Evolutionary conservation across 2,329 filamentous ascomycete species (phyloP).

Genomic region (Phialemonium atrogriseum): DNA sequence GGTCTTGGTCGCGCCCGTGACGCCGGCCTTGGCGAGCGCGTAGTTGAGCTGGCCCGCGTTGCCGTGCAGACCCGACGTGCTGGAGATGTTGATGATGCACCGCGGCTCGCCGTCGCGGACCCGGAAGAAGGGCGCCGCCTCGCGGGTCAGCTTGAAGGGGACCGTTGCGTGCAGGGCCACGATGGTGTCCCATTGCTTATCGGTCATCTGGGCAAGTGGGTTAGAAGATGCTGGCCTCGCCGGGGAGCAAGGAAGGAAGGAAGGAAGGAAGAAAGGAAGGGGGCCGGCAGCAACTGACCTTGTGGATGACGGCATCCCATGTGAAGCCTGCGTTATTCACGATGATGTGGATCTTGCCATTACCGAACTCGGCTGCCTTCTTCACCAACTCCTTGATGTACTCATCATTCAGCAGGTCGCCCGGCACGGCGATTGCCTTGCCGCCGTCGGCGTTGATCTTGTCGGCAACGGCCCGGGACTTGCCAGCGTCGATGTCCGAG

Average conservation of each 20-base stretch:
- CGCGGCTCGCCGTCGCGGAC: conserved; percentile 75
- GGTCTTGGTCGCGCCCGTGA: conserved; percentile 76
- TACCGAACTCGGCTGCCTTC: conserved; percentile 69
- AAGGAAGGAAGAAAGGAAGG: conserved; percentile 20
- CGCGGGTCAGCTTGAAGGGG: conserved; percentile 75
- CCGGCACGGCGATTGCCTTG: conserved; percentile 63
- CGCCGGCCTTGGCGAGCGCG: conserved; percentile 73
- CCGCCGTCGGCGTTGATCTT: conserved; percentile 60
- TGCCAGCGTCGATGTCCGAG: conserved; percentile 73
- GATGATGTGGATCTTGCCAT: conserved; percentile 82
- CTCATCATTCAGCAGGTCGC: conserved; percentile 64
- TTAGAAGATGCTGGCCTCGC: conserved; percentile 5
- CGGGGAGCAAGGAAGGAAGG: background rate
- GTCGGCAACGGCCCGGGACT: conserved; percentile 59
- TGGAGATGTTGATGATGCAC: conserved; percentile 76
- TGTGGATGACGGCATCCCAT: conserved; percentile 89
- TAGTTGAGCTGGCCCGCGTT: conserved; percentile 93
- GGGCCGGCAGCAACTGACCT: conserved; percentile 29
- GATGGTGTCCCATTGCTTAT: conserved; percentile 89
- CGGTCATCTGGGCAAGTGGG: conserved; percentile 51
- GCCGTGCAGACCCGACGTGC: conserved; percentile 73
- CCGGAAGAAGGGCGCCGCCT: conserved; percentile 78
- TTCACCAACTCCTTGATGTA: conserved; percentile 68
- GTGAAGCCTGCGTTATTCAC: conserved; percentile 91
- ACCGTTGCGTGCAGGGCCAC: conserved; percentile 75